phyloP scores from a whole-genome alignment of 2,329 filamentous ascomycete genomes.

The Monilinia vaccinii-corymbosi region DNA sequence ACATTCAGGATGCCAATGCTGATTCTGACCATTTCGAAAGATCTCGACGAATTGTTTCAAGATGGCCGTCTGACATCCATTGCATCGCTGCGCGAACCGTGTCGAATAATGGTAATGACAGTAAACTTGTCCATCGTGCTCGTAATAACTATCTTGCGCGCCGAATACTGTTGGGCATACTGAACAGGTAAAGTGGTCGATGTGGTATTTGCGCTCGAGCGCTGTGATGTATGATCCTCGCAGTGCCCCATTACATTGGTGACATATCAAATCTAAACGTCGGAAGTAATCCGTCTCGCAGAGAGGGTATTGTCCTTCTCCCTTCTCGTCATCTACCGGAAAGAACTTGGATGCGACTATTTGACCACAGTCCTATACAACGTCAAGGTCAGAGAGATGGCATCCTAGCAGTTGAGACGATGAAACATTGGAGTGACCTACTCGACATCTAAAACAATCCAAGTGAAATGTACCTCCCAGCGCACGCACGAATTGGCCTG shows the following conservation, averaged over 20 bases:
- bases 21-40: conserved; percentile 93
- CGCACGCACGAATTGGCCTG: conserved; percentile 91
- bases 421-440: conserved; percentile 34
- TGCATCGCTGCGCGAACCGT: conserved; percentile 90
- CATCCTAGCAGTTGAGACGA: not conserved
- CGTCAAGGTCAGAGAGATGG: conserved; percentile 20
- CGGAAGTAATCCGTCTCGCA: conserved; percentile 98
- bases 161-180: conserved; percentile 97
- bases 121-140: conserved; percentile 92
- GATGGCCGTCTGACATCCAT: conserved; percentile 93
- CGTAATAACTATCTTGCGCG: conserved; percentile 96
- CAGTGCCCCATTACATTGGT: conserved; percentile 83
- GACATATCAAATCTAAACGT: conserved; percentile 81
- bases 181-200: conserved; percentile 97
- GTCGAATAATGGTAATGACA: conserved; percentile 99
- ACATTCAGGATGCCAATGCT: conserved; percentile 98
- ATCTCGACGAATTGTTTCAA: conserved; percentile 99
- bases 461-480: conserved; percentile 91
- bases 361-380: conserved; percentile 76
- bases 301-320: conserved; percentile 79
- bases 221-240: conserved; percentile 97
- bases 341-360: conserved; percentile 99
- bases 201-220: conserved; percentile 95
- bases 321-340: conserved; percentile 84
- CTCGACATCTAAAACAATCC: conserved; percentile 95